Evolutionary conservation across 345 rosid species (phyloP), one percentile per base, ranked within the genome.

Genomic region (Boechera stricta): DNA sequence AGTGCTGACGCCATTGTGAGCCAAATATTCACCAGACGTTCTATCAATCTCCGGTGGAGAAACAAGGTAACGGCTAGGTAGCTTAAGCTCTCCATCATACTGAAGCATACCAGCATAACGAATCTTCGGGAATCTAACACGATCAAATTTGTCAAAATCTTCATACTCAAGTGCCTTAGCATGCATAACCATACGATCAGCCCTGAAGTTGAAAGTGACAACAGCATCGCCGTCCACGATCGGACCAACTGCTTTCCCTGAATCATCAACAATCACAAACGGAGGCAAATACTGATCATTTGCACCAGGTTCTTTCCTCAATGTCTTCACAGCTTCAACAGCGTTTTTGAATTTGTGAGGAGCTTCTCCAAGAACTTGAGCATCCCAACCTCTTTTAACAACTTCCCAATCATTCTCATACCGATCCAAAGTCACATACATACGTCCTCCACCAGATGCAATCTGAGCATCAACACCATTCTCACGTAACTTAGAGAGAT

Each of bases 401-500:
- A 95, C 98, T 60, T 71, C 67, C 99, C 99, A 95, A 71, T 95
- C 99, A 75, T 95, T 95, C 99, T 95, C 99, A 52, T 95, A 95
- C 2, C 99, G 89, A 69, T 95, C 99, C 96, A 95, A 87, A 2
- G 98, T 95, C 47, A 95, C 98, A 32, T 89, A 82, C 99, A 95
- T 95, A 63, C 99, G 97, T 26, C 99, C 99, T 53, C 99, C 99
- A 81, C 99, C 99, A 62, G 99, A 95, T 55, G 98, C 99, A 67
- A 95, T 77, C 76, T 81, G 90, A 33, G 98, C 98, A 80, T 95
- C 99, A 33, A 89, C 71, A 60, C 98, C 99, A 32, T 92, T 92
- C 65, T 65, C 81, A n/a, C 90, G 86, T 39, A 91, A 74, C 0
- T 79, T 69, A 36, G 78, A 85, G 15, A 95, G 86, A 61, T 90